Conservation (phyloP, 768 basidiomycete species). For the Bullera alba region DNA sequence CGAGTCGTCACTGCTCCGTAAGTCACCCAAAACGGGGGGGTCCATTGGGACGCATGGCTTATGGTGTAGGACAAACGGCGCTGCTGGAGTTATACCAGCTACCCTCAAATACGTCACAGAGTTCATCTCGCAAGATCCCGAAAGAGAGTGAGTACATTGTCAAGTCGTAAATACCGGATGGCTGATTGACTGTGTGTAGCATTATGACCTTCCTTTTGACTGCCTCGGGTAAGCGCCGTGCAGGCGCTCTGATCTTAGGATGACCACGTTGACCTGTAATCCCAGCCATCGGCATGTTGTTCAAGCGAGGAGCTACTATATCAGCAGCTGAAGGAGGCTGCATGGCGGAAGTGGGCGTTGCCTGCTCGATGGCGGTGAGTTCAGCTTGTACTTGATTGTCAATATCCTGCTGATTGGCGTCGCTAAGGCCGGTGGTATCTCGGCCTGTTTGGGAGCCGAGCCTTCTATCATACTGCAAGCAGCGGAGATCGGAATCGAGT, state of each 20-base stretch:
- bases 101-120: conserved; percentile 78
- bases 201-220: conserved; percentile 84
- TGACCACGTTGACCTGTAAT: not conserved
- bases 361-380: conserved; percentile 77
- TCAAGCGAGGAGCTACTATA: conserved; percentile 94
- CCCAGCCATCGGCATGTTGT: conserved; percentile 76
- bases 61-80: conserved; percentile 66
- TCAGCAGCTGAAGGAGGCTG: conserved; percentile 86
- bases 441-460: conserved; percentile 85
- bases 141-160: conserved; percentile 55
- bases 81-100: conserved; percentile 77
- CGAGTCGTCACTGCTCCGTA: conserved; percentile 80
- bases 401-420: not conserved
- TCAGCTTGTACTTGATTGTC: not conserved
- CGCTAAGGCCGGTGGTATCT: conserved; percentile 65
- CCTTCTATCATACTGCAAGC: conserved; percentile 47
- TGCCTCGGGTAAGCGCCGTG: conserved; percentile 59
- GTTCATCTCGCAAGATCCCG: conserved; percentile 85
- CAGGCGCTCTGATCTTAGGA: not conserved
- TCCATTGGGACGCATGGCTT: not conserved
- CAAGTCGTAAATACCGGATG: not conserved
- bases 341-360: conserved; percentile 68
- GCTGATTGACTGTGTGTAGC: not conserved
- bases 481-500: conserved; percentile 79
- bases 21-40: not conserved